Evolutionary conservation across 495 filamentous ascomycete genomes (phyloP).

Genomic region (Penicillium waksmanii): DNA sequence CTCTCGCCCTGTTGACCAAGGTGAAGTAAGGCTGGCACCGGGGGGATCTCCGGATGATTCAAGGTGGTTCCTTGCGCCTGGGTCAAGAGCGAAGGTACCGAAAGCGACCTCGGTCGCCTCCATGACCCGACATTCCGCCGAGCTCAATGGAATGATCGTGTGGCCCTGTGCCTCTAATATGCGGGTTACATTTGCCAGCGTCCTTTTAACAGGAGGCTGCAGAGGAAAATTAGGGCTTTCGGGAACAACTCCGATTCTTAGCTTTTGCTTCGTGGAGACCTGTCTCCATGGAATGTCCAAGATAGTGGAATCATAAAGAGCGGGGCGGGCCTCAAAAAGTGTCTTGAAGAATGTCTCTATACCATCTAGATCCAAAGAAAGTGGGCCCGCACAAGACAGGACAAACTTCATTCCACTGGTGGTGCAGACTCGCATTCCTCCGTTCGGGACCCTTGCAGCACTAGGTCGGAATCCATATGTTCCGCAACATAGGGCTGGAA

Average conservation of each 20-base stretch:
- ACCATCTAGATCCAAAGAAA: constrained; percentile 38
- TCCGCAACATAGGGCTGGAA: constrained; percentile 64
- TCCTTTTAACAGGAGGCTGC: constrained; percentile 52
- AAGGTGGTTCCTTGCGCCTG: constrained; percentile 16
- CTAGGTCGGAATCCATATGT: constrained; percentile 54
- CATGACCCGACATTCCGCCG: constrained; percentile 18
- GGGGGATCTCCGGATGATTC: constrained; percentile 21
- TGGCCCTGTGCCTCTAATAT: constrained; percentile 54
- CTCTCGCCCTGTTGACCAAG: constrained; percentile 12
- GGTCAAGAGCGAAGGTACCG: constrained; percentile 25
- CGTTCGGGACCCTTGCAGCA: constrained; percentile 50
- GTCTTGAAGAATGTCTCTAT: constrained; percentile 42
- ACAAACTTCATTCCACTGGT: constrained; percentile 53
- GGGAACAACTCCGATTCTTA: constrained; percentile 31
- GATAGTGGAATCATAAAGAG: constrained; percentile 38
- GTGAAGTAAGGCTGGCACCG: constrained; percentile 20
- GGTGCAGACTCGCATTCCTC: constrained; percentile 53
- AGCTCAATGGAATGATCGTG: constrained; percentile 28
- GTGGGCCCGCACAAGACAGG: constrained; percentile 52
- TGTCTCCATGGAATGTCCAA: constrained; percentile 47
- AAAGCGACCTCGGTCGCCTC: constrained; percentile 24
- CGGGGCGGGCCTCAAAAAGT: constrained; percentile 36
- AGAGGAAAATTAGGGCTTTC: constrained; percentile 35
- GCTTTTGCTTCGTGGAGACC: constrained; percentile 28
- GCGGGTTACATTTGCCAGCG: constrained; percentile 47